Base-by-base conservation (phyloP, 2,329 filamentous ascomycete genomes). In the Grosmannia huntii region DNA sequence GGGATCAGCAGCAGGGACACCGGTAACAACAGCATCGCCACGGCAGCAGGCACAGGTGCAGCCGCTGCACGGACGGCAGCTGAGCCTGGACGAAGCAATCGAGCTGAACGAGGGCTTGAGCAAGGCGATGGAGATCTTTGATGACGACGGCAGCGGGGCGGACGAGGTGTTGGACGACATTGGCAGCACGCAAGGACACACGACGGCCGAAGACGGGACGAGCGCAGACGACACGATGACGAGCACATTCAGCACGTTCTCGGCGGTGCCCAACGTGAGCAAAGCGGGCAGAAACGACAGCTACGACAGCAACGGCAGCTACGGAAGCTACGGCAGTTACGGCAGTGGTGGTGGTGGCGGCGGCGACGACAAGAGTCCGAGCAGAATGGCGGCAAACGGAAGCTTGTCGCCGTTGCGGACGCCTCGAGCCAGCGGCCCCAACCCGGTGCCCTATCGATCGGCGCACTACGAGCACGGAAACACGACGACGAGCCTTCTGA, bases 191-290 rank as follows among this genome's bases (percentile, higher is more conserved):
- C 27, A 54, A 52, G 57, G 57, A 31, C 58, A 58, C 16, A 60
- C 61, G 19, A 60, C 60, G n/a, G 68, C 67, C 46, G 65, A 68
- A 33, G 69, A 70, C 12, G 63, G 70, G n/a, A 75, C 76, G 50
- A 79, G 79, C 50, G 80, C 78, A 1, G 86, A 90, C 63, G 85
- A 89, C 64, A 87, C 84, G 51, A 73, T 86, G 80, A 77, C 90
- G 70, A 96, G 89, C 77, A 85, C 85, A 4, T 87, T 95, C 68
- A 96, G 90, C 74, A 84, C 81, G 14, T 96, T 96, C 71, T 96
- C 92, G 1, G 90, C 89, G 10, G 83, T 96, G 57, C 90, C 90
- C 6, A 89, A 92, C 65, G 53, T 27, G 54, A 50, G 55, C 31
- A 23, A 52, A 41, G 56, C 56, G 19, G 38, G 89, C 11, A 2